phyloP scores from a whole-genome alignment of 352 stramenopile species.

The Globisporangium abappressorium region DNA sequence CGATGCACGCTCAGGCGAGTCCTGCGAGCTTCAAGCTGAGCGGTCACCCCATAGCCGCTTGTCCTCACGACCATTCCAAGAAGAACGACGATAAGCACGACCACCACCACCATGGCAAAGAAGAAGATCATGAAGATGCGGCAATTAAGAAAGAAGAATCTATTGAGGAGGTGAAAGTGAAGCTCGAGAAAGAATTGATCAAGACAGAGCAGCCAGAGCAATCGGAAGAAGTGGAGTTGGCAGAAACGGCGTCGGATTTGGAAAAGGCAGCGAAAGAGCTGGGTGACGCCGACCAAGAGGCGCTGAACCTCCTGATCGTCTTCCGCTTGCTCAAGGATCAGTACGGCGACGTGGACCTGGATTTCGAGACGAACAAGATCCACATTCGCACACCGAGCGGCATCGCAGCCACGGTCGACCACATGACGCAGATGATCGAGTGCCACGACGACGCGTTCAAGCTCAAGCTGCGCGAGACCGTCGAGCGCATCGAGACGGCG shows the following conservation, averaged over 20 bases:
- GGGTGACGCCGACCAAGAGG: slow-evolving; percentile 71
- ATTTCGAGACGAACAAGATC: slow-evolving; percentile 89
- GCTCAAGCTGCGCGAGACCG: slow-evolving; percentile 62
- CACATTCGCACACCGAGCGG: slow-evolving; percentile 79
- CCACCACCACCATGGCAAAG: slow-evolving; percentile 23
- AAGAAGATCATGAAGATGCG: slow-evolving; percentile 20
- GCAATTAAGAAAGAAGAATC: slow-evolving; percentile 23
- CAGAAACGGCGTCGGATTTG: slow-evolving; percentile 29
- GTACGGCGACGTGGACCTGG: slow-evolving; percentile 80
- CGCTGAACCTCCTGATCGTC: slow-evolving; percentile 80
- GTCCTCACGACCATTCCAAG: slow-evolving; percentile 78
- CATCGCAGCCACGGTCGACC: slow-evolving; percentile 58
- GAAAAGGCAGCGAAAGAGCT: slow-evolving; percentile 65
- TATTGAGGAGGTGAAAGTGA: slow-evolving; percentile 19
- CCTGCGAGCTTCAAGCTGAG: slow-evolving; percentile 81
- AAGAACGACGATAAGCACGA: slow-evolving; percentile 21
- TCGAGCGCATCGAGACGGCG: slow-evolving; percentile 63
- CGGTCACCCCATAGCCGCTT: slow-evolving; percentile 66
- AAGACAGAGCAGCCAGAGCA: slow-evolving; percentile 21
- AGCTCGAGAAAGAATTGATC: slow-evolving; percentile 18
- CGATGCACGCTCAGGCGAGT: slow-evolving; percentile 92
- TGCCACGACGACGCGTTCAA: slow-evolving; percentile 70
- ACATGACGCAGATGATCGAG: slow-evolving; percentile 58
- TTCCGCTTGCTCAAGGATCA: slow-evolving; percentile 85
- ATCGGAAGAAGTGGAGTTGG: slow-evolving; percentile 9